Conservation (phyloP, 2,329 filamentous ascomycete species). For the Exophiala sideris region DNA sequence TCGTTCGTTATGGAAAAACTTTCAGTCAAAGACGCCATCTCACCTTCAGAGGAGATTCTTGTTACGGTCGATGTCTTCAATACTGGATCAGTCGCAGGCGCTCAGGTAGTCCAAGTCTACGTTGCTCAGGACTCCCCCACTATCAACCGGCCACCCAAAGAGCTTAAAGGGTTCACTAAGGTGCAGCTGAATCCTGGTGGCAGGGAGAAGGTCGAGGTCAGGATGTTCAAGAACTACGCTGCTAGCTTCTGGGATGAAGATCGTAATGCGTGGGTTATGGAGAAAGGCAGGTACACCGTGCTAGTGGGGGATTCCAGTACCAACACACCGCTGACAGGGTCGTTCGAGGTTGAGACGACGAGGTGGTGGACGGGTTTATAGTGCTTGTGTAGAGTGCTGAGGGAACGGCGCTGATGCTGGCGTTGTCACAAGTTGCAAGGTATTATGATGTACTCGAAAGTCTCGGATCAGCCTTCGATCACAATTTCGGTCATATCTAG, state of each 20-base stretch:
- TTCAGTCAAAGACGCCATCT: neutral
- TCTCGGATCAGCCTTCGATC: no score
- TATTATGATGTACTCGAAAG: no score
- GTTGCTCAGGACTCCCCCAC: neutral
- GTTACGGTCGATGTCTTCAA: constrained; percentile 1
- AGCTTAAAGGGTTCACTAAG: constrained; percentile 46
- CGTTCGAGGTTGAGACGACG: no score
- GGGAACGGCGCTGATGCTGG: no score
- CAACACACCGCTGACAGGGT: no score
- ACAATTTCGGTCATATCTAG: no score
- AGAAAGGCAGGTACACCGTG: constrained; percentile 62
- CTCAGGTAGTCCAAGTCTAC: constrained; percentile 10
- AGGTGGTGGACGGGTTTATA: no score
- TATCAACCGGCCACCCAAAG: constrained; percentile 38
- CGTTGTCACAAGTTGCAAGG: no score
- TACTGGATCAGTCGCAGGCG: neutral
- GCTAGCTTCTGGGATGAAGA: constrained; percentile 69
- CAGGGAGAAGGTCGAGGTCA: constrained; percentile 32
- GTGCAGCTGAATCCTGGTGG: constrained; percentile 37
- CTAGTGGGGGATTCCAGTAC: constrained; percentile 43
- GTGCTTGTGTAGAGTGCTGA: no score
- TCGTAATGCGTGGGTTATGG: constrained; percentile 60
- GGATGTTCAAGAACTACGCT: constrained; percentile 54
- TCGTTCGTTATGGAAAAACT: constrained; percentile 48
- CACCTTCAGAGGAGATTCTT: neutral